Evolutionary conservation across 2,329 filamentous ascomycete genomes (phyloP).

Genomic region (Aspergillus ochraceus): DNA sequence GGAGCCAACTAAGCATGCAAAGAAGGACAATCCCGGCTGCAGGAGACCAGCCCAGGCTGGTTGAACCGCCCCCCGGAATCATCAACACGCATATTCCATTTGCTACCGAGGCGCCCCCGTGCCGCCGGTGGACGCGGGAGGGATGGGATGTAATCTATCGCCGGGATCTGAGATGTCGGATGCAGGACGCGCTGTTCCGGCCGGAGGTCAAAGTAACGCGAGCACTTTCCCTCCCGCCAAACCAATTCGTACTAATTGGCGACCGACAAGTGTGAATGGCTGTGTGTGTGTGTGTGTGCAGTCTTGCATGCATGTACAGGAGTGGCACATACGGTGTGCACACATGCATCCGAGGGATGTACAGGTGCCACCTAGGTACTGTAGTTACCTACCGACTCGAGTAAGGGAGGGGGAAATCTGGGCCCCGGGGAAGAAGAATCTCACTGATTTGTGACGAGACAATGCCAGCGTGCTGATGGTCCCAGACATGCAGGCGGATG

Average conservation of each 20-base stretch:
- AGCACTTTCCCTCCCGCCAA: background rate
- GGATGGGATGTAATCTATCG: background rate
- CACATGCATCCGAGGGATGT: background rate
- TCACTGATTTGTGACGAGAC: background rate
- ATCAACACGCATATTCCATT: background rate
- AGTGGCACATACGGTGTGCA: background rate
- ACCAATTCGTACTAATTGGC: background rate
- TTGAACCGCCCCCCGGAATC: background rate
- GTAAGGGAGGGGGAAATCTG: background rate
- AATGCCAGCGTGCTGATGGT: slow-evolving; percentile 3
- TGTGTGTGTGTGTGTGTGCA: background rate
- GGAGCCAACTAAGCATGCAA: background rate
- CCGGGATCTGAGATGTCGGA: background rate
- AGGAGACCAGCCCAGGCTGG: background rate
- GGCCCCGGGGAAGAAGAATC: background rate
- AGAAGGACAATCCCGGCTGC: background rate
- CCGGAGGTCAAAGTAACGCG: background rate
- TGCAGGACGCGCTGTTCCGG: background rate
- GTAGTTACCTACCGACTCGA: background rate
- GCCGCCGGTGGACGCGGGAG: background rate
- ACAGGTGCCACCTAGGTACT: background rate
- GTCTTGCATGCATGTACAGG: background rate
- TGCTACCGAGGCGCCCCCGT: background rate
- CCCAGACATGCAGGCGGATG: slow-evolving; percentile 7
- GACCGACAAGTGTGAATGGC: background rate